phyloP scores from a whole-genome alignment of 805 yeast genomes.

The Candida hungchunana region DNA sequence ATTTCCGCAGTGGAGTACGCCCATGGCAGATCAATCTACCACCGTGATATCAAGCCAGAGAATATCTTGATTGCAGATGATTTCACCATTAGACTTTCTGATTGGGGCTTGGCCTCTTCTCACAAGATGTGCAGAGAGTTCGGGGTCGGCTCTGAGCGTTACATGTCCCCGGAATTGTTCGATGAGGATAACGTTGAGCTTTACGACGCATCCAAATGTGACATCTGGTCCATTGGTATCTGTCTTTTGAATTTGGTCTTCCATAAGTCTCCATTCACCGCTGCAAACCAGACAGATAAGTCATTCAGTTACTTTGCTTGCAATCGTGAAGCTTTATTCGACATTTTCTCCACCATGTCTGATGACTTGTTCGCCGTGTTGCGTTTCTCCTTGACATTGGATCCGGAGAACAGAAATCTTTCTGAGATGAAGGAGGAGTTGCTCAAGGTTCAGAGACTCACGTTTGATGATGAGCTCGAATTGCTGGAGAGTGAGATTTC shows the following conservation, averaged over 20 bases:
- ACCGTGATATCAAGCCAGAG: constrained; percentile 79
- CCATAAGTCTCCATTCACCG: constrained; percentile 81
- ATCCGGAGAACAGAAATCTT: constrained; percentile 80
- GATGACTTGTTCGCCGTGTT: constrained; percentile 82
- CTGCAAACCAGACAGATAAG: constrained; percentile 77
- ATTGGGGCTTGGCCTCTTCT: constrained; percentile 69
- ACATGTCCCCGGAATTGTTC: constrained; percentile 93
- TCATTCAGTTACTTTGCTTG: constrained; percentile 81
- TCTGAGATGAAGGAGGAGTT: constrained; percentile 57
- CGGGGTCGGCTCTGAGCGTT: constrained; percentile 85
- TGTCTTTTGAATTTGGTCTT: constrained; percentile 80
- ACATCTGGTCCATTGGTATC: constrained; percentile 87
- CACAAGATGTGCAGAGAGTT: constrained; percentile 57
- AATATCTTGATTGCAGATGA: constrained; percentile 56
- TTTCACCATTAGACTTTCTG: constrained; percentile 61
- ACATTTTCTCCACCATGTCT: constrained; percentile 85
- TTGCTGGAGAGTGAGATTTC: constrained; percentile 37
- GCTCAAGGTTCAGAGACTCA: constrained; percentile 56
- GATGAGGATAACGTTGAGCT: constrained; percentile 49
- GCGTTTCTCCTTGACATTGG: constrained; percentile 72
- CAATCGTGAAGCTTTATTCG: constrained; percentile 85
- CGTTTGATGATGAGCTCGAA: constrained; percentile 74
- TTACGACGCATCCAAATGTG: constrained; percentile 79
- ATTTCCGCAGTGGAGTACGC: constrained; percentile 74
- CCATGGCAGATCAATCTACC: constrained; percentile 69